phyloP scores from a whole-genome alignment of 495 filamentous ascomycete species.

The Cairneyella variabilis region DNA sequence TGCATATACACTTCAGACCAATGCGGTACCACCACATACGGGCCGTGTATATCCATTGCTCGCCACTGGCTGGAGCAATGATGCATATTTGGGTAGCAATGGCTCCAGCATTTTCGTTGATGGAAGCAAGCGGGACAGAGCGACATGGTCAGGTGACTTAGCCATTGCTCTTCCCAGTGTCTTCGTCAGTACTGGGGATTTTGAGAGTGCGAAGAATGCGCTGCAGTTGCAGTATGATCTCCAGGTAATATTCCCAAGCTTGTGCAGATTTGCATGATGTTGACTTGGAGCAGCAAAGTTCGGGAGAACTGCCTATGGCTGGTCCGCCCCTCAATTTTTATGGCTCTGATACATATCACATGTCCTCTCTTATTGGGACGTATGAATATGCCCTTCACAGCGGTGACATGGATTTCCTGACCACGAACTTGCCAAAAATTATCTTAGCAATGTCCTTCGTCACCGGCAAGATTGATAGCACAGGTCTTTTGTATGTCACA shows the following conservation, averaged over 20 bases:
- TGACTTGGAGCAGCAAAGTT: not conserved
- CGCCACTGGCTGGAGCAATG: conserved; percentile 27
- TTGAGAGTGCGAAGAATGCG: conserved; percentile 57
- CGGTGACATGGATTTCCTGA: conserved; percentile 47
- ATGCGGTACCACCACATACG: conserved; percentile 47
- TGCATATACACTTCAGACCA: conserved; percentile 57
- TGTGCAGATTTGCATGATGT: not conserved
- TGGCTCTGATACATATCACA: conserved; percentile 56
- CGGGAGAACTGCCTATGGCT: conserved; percentile 4
- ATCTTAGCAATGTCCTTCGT: conserved; percentile 49
- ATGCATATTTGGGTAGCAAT: conserved; percentile 40
- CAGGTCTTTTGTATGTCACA: conserved; percentile 50
- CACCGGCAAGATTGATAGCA: conserved; percentile 43
- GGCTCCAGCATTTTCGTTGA: conserved; percentile 39
- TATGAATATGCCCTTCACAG: conserved; percentile 60
- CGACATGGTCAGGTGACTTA: conserved; percentile 58
- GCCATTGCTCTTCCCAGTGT: conserved; percentile 49
- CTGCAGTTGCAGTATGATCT: conserved; percentile 54
- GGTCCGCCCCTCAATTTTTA: conserved; percentile 44
- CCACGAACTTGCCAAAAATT: conserved; percentile 46
- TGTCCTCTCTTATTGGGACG: conserved; percentile 58
- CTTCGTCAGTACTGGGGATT: conserved; percentile 54
- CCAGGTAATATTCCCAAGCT: not conserved
- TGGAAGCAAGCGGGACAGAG: conserved; percentile 52
- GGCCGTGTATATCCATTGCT: conserved; percentile 48